These are phyloP conservation scores for Gossypium schwendimanii DNA, from an alignment of 441 rosid genomes.

Conservation along the genomic window DNA sequence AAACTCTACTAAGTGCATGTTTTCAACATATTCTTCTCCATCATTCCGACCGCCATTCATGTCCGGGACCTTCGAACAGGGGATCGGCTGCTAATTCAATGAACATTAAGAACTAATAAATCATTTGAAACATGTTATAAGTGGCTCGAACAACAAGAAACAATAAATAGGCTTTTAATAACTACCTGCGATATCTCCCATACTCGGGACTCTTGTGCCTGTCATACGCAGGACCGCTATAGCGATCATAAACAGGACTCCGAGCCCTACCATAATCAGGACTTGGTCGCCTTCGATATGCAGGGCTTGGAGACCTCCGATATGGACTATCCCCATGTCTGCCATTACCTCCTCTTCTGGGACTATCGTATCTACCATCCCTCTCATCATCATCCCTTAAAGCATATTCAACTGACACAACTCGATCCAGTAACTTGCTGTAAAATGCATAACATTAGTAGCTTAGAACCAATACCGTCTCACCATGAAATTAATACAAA, in stretches of 20 bases:
- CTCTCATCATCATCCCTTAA: conserved; percentile 71
- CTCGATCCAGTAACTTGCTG: conserved; percentile 75
- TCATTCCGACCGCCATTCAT: conserved; percentile 12
- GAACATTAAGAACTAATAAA: background rate
- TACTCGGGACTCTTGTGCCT: conserved; percentile 31
- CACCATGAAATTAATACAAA: background rate
- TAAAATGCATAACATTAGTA: background rate
- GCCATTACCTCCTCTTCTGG: conserved; percentile 44
- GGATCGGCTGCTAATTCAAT: conserved; percentile 41
- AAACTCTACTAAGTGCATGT: conserved; percentile 2
- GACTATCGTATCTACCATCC: conserved; percentile 50
- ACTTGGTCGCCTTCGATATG: conserved; percentile 50
- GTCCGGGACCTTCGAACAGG: conserved; percentile 52
- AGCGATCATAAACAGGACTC: conserved; percentile 52
- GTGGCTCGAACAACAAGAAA: background rate
- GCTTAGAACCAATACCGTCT: background rate
- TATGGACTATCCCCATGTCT: conserved; percentile 33
- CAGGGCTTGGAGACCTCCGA: conserved; percentile 61
- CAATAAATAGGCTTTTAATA: background rate
- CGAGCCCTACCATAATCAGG: conserved; percentile 63
- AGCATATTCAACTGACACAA: conserved; percentile 84
- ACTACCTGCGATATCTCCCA: conserved; percentile 64
- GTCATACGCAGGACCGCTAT: conserved; percentile 32
- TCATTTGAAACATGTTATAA: background rate
- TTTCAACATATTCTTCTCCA: conserved; percentile 2